These are phyloP conservation scores for Glycyrrhiza uralensis DNA, from an alignment of 306 rosid species.

Conservation along the genomic window DNA sequence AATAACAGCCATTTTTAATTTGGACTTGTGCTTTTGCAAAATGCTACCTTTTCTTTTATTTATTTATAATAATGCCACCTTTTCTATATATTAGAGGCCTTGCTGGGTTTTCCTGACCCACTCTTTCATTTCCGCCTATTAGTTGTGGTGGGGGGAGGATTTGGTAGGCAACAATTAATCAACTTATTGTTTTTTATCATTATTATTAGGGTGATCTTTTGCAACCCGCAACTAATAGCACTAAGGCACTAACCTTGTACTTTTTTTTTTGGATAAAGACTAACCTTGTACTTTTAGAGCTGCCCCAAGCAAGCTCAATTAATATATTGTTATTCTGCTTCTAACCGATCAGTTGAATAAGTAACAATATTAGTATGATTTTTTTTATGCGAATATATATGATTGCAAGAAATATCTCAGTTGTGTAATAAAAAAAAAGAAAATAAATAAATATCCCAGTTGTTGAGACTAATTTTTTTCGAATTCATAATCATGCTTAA, in stretches of 20 bases:
- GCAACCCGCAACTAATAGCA: conserved; percentile 33
- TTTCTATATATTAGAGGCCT: not conserved
- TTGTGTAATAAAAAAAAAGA: too few species aligned
- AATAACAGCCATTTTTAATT: conserved; percentile 35
- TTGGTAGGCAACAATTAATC: conserved; percentile 34
- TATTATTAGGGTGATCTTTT: conserved; percentile 30
- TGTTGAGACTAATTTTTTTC: too few species aligned
- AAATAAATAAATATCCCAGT: too few species aligned
- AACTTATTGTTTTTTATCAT: conserved; percentile 36
- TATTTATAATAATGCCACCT: too few species aligned
- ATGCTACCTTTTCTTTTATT: not conserved
- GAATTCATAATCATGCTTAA: too few species aligned
- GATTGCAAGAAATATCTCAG: too few species aligned
- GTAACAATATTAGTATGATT: too few species aligned
- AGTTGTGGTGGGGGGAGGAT: conserved; percentile 45
- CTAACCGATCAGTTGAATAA: not conserved
- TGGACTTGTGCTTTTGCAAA: conserved; percentile 13
- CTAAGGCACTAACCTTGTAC: conserved; percentile 9
- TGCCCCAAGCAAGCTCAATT: not conserved
- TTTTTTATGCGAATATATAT: too few species aligned
- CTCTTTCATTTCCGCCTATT: not conserved
- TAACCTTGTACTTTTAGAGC: not conserved
- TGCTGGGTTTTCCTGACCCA: conserved; percentile 12
- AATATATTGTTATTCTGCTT: not conserved
- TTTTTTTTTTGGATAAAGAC: too few species aligned